Conservation (phyloP, 1,284 basidiomycete species). For the Ustilago loliicola region DNA sequence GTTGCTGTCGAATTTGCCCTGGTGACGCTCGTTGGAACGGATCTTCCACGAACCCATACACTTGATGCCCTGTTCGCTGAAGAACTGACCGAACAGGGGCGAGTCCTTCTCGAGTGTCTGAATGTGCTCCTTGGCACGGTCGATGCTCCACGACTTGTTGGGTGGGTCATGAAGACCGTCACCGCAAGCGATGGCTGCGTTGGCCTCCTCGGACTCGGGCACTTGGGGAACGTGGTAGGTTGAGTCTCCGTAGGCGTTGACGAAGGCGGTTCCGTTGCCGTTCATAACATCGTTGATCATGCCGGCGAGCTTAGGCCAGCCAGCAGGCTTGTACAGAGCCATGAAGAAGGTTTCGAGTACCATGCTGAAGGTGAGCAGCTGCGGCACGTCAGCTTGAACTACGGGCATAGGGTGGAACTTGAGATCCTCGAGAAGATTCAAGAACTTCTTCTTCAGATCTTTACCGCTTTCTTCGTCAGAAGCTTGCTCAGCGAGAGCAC, state of each 20-base stretch:
- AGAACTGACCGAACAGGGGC: slow-evolving; percentile 48
- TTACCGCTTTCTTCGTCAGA: slow-evolving; percentile 11
- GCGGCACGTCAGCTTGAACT: slow-evolving; percentile 39
- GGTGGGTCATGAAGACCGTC: slow-evolving; percentile 31
- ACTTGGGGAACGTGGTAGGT: slow-evolving; percentile 27
- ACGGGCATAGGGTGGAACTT: slow-evolving; percentile 45
- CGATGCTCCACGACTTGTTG: slow-evolving; percentile 35
- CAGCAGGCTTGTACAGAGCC: slow-evolving; percentile 44
- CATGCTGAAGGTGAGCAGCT: slow-evolving; percentile 49
- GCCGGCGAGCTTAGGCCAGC: slow-evolving; percentile 45
- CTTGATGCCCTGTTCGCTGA: slow-evolving; percentile 28
- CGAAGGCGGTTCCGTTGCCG: slow-evolving; percentile 45
- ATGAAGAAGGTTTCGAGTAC: slow-evolving; percentile 42
- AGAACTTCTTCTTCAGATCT: slow-evolving; percentile 40
- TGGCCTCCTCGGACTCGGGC: slow-evolving; percentile 36
- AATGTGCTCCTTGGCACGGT: slow-evolving; percentile 33
- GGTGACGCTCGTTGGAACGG: slow-evolving; percentile 51
- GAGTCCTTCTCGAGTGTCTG: slow-evolving; percentile 38
- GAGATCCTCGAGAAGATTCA: slow-evolving; percentile 45
- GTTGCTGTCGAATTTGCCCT: slow-evolving; percentile 46
- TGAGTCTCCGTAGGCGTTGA: slow-evolving; percentile 43
- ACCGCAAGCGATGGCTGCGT: slow-evolving; percentile 47
- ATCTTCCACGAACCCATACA: slow-evolving; percentile 46
- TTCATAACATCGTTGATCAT: slow-evolving; percentile 46
- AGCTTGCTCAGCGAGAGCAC: slow-evolving; percentile 36